Percentiles rank a stretch among this genome's conserved stretches.
Evolutionary conservation across 148 eudicot genomes (phyloP).

Genomic region (Rhododendron mucronatum): DNA sequence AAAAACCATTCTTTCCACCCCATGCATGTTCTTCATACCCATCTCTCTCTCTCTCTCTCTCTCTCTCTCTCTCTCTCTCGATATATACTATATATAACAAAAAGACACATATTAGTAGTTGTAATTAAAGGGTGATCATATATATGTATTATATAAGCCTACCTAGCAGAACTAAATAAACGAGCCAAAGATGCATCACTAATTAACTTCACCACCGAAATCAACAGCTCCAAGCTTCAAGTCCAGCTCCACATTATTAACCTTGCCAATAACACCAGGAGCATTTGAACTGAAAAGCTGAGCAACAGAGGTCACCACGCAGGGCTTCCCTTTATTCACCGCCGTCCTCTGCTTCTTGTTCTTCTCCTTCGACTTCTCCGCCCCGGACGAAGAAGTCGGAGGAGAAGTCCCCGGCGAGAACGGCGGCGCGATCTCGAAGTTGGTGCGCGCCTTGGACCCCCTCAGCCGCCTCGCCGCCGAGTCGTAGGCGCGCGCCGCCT

Average conservation of each 20-base stretch:
- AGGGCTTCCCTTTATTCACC: conserved; percentile 22
- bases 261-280: not conserved
- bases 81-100: no score
- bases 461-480: conserved; percentile 71
- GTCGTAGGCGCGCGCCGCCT: conserved; percentile 65
- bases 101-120: no score
- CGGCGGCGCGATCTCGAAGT: conserved; percentile 44
- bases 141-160: no score
- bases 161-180: not conserved
- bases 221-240: conserved; percentile 26
- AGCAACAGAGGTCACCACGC: conserved; percentile 59
- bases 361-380: not conserved
- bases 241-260: conserved; percentile 25
- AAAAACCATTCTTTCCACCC: not conserved
- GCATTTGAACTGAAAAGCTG: conserved; percentile 34
- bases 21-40: not conserved
- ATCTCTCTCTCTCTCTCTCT: no score
- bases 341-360: not conserved
- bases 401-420: not conserved
- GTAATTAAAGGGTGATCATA: no score
- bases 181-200: not conserved
- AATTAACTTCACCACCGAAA: conserved; percentile 7
- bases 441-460: conserved; percentile 72
- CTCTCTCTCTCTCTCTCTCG: no score
- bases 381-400: conserved; percentile 17